phyloP scores from a whole-genome alignment of 148 eudicot species.

The Rhododendron ferrugineum region DNA sequence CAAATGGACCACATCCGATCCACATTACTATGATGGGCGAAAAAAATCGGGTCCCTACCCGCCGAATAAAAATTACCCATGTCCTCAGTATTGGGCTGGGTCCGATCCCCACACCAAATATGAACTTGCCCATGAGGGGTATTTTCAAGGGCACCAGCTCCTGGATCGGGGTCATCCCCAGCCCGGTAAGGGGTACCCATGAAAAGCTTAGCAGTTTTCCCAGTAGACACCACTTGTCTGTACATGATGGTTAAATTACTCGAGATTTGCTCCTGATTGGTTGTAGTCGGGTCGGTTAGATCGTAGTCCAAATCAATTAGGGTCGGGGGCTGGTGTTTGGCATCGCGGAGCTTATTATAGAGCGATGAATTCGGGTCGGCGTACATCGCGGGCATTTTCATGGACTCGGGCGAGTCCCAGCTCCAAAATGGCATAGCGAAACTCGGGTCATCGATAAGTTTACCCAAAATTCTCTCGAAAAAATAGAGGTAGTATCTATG shows the following conservation, averaged over 20 bases:
- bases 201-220: slow-evolving; percentile 45
- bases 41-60: slow-evolving; percentile 68
- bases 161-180: slow-evolving; percentile 48
- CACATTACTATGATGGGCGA: slow-evolving; percentile 59
- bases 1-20: slow-evolving; percentile 77
- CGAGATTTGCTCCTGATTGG: slow-evolving; percentile 23
- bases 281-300: slow-evolving; percentile 21
- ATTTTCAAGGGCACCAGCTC: slow-evolving; percentile 58
- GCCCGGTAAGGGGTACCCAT: slow-evolving; percentile 64
- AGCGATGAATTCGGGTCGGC: slow-evolving; percentile 38
- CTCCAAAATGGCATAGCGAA: slow-evolving; percentile 84
- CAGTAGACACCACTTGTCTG: slow-evolving; percentile 63
- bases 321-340: slow-evolving; percentile 41
- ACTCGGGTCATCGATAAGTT: slow-evolving; percentile 59
- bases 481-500: slow-evolving; percentile 72
- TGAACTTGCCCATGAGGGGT: slow-evolving; percentile 71
- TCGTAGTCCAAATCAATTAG: slow-evolving; percentile 49
- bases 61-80: slow-evolving; percentile 94
- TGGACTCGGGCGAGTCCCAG: slow-evolving; percentile 63
- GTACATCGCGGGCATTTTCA: slow-evolving; percentile 48
- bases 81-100: slow-evolving; percentile 55
- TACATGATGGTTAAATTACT: slow-evolving; percentile 66
- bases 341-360: slow-evolving; percentile 46
- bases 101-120: slow-evolving; percentile 60
- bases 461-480: slow-evolving; percentile 54